Evolutionary conservation across 345 rosid genomes (phyloP), one percentile per base, ranked within the genome.

Genomic region (Pseudoturritis turrita): DNA sequence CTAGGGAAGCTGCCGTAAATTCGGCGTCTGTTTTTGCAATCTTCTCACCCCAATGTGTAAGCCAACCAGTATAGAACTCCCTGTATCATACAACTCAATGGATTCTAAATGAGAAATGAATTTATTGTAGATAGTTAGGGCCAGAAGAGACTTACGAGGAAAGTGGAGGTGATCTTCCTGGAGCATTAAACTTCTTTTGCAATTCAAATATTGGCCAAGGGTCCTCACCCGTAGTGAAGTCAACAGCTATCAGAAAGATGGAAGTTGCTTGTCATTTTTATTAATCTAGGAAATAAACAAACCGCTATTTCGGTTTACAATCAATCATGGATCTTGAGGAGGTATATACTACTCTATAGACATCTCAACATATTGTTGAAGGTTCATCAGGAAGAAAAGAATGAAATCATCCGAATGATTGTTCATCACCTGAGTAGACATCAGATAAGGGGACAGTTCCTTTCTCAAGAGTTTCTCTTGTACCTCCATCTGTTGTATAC

Each of bases 11-110:
- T 10, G 98, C 96, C 0, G 97, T 88, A 75, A 62, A 74, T 21
- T 84, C 81, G 37, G 92, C 92, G 78, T 68, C 85, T 7, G 96
- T 90, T 50, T 70, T 77, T 51, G 89, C 88, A 75, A 77, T 72
- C 80, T 85, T 86, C 85, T 94, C 94, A 19, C 97, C 88, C 98
- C 98, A 94, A 47, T 94, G 98, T 22, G 97, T 94, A 70, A 94
- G 89, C 98, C 98, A 94, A 33, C 98, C 98, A 15, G 98, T 94
- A 55, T 94, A 94, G 59, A 94, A 94, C 81, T 94, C 98, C 65
- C 97, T 94, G 82, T 72, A 78, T 76, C 37, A 62, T 46, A 6
- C 43, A 65, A n/a, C 45, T 46, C 46, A 53, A 21, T 0, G 36
- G 54, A 51, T 46, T 62, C 15, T 44, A 45, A 62, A 31, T 10